These are phyloP conservation scores for Erodium chrysanthum DNA, from an alignment of 441 rosid species.

Conservation along the genomic window DNA sequence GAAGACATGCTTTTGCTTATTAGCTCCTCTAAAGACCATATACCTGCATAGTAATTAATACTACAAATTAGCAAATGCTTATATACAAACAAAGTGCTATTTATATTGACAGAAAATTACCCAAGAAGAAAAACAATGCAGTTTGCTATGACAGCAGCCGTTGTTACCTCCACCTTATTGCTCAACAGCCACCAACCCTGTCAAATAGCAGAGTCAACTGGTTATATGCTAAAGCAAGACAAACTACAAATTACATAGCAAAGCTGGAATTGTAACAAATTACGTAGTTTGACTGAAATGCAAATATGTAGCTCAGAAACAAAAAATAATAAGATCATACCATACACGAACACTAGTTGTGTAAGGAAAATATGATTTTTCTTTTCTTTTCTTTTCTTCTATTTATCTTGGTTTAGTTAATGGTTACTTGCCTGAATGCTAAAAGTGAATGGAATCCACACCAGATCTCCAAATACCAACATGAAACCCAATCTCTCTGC, in stretches of 20 bases:
- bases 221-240: background rate
- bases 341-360: background rate
- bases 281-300: background rate
- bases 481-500: conserved; percentile 93
- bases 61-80: conserved; percentile 5
- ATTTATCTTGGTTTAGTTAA: conserved; percentile 4
- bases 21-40: conserved; percentile 74
- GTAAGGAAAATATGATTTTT: no score
- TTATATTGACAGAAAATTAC: conserved; percentile 30
- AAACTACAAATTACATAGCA: background rate
- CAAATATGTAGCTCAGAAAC: background rate
- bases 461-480: conserved; percentile 87
- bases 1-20: conserved; percentile 77
- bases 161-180: conserved; percentile 58
- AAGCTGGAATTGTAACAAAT: background rate
- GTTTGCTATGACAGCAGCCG: conserved; percentile 43
- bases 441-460: conserved; percentile 90
- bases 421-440: conserved; percentile 71
- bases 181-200: conserved; percentile 93
- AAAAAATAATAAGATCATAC: background rate
- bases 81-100: background rate
- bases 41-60: conserved; percentile 37
- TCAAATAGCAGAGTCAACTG: conserved; percentile 11
- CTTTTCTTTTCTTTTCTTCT: no score
- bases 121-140: conserved; percentile 60